Conservation (phyloP, 1,139 yeast genomes). For the Suhomyces terraborum region DNA sequence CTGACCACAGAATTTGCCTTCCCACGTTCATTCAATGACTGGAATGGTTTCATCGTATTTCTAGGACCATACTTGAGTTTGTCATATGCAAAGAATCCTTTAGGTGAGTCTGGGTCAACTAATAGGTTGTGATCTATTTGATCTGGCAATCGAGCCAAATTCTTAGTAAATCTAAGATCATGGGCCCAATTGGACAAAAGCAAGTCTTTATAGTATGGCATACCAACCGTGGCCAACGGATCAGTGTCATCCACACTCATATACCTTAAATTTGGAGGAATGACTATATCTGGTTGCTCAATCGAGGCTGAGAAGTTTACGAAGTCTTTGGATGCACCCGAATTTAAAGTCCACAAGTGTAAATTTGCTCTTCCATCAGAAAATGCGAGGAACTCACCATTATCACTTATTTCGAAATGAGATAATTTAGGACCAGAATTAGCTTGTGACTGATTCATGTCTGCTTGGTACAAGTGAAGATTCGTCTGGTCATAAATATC, state of each 20-base stretch:
- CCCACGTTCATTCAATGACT: slow-evolving; percentile 38
- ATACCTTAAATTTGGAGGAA: slow-evolving; percentile 25
- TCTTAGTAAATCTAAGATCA: slow-evolving; percentile 57
- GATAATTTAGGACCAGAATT: slow-evolving; percentile 33
- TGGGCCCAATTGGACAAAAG: slow-evolving; percentile 80
- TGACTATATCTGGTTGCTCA: slow-evolving; percentile 50
- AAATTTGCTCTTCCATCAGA: slow-evolving; percentile 65
- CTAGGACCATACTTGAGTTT: slow-evolving; percentile 46
- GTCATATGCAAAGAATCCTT: slow-evolving; percentile 49
- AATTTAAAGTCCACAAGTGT: slow-evolving; percentile 71
- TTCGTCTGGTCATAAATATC: slow-evolving; percentile 79
- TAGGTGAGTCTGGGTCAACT: slow-evolving; percentile 25
- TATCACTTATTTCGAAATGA: slow-evolving; percentile 66
- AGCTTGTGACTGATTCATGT: slow-evolving; percentile 35
- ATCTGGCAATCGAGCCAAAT: slow-evolving; percentile 51
- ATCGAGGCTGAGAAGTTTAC: slow-evolving; percentile 50
- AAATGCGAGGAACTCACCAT: slow-evolving; percentile 78
- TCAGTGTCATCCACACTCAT: slow-evolving; percentile 38
- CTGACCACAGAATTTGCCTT: slow-evolving; percentile 19
- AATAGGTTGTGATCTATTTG: slow-evolving; percentile 24
- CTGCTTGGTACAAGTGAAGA: slow-evolving; percentile 62
- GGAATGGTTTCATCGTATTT: slow-evolving; percentile 50
- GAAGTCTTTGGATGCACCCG: slow-evolving; percentile 36
- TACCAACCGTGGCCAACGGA: slow-evolving; percentile 74
- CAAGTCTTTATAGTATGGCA: slow-evolving; percentile 83